phyloP scores from a whole-genome alignment of 352 stramenopile genomes.

The Globisporangium spinosum region DNA sequence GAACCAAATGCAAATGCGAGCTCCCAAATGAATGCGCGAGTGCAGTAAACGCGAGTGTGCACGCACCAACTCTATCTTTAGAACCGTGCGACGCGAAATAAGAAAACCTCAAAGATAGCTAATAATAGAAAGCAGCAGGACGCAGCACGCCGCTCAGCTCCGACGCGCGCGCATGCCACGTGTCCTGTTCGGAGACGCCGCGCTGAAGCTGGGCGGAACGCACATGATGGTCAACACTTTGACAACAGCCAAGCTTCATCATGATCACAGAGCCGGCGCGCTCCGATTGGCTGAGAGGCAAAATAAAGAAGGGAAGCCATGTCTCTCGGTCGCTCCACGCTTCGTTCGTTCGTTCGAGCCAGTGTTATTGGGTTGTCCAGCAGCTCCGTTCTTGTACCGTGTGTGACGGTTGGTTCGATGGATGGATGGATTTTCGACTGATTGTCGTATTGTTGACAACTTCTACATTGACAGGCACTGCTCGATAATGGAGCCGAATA shows the following conservation, averaged over 20 bases:
- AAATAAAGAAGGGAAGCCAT: conserved; percentile 11
- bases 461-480: not conserved
- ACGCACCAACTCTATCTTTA: not conserved
- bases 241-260: not conserved
- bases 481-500: not conserved
- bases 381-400: not conserved
- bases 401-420: not conserved
- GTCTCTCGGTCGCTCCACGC: conserved; percentile 1
- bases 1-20: not conserved
- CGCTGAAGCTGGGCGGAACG: not conserved
- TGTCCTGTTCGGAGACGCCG: not conserved
- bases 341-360: conserved; percentile 1
- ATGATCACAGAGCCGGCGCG: too few species aligned
- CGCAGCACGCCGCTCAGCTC: not conserved
- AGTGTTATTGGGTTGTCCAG: not conserved
- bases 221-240: not conserved
- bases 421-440: not conserved
- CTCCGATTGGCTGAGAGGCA: not conserved
- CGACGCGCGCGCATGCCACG: not conserved
- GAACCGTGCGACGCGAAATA: not conserved
- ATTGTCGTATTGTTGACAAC: conserved; percentile 4
- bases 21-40: conserved; percentile 2
- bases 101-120: not conserved
- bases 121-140: not conserved
- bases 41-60: not conserved